Evolutionary conservation across 2,329 filamentous ascomycete genomes (phyloP).

Genomic region (Plectosphaerella plurivora): DNA sequence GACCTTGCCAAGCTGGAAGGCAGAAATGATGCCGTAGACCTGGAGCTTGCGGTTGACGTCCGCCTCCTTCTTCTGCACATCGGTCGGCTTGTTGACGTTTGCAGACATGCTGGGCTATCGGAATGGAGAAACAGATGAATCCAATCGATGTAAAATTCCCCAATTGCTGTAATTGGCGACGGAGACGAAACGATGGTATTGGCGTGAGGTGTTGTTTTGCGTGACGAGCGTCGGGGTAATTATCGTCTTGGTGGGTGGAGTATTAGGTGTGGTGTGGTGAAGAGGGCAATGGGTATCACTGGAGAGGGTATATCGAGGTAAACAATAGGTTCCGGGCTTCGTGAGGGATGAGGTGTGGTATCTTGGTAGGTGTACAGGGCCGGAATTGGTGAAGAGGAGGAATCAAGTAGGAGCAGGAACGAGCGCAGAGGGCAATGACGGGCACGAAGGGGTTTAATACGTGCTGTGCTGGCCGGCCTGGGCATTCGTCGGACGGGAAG

Average conservation of each 20-base stretch:
- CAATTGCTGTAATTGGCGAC: not conserved
- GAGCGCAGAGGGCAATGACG: not conserved
- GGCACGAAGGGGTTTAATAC: not conserved
- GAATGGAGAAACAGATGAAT: not conserved
- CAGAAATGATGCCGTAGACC: slow-evolving; percentile 83
- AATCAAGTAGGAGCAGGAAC: not conserved
- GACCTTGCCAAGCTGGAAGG: slow-evolving; percentile 84
- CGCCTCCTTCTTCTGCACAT: slow-evolving; percentile 72
- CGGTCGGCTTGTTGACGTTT: slow-evolving; percentile 68
- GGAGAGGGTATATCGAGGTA: slow-evolving; percentile 1
- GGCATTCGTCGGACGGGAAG: not conserved
- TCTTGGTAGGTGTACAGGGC: not conserved
- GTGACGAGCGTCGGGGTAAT: not conserved
- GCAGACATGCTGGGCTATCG: slow-evolving; percentile 23
- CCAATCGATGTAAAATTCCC: not conserved
- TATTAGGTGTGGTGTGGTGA: not conserved
- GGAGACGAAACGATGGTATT: not conserved
- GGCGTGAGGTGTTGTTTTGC: not conserved
- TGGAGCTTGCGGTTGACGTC: slow-evolving; percentile 94
- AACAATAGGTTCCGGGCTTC: not conserved
- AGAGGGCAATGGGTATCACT: slow-evolving; percentile 2
- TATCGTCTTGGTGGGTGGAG: not conserved
- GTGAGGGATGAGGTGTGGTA: not conserved
- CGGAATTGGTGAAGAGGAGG: not conserved
- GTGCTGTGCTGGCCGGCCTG: not conserved